These are phyloP conservation scores for Ceratocystis albifundus DNA, from an alignment of 2,329 filamentous ascomycete genomes.

Conservation along the genomic window DNA sequence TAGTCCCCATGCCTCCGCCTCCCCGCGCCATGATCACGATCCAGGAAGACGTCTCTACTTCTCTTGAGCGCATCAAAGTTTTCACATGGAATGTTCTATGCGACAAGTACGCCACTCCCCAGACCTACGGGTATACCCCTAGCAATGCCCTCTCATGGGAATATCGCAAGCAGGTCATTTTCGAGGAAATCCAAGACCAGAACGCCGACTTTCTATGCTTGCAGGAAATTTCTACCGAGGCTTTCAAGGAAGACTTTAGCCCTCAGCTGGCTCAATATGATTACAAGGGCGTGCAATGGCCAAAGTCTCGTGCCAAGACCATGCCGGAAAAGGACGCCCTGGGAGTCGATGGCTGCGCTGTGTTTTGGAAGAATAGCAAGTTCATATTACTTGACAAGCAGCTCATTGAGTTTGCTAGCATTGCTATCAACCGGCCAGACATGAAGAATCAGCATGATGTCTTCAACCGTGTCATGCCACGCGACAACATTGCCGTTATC, in stretches of 20 bases:
- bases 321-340: constrained; percentile 84
- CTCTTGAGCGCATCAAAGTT: constrained; percentile 63
- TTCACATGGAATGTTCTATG: constrained; percentile 94
- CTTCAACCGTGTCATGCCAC: constrained; percentile 96
- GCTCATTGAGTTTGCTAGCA: constrained; percentile 79
- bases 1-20: constrained; percentile 66
- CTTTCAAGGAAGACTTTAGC: constrained; percentile 82
- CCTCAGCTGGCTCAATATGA: constrained; percentile 75
- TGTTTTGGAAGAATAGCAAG: constrained; percentile 93
- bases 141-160: constrained; percentile 75
- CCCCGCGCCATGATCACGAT: constrained; percentile 71
- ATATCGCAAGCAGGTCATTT: constrained; percentile 68
- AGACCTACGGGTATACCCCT: constrained; percentile 83
- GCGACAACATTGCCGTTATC: constrained; percentile 90
- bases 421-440: constrained; percentile 86
- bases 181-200: constrained; percentile 67
- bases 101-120: constrained; percentile 77
- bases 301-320: constrained; percentile 78
- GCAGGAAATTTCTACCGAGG: constrained; percentile 86
- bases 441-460: constrained; percentile 97
- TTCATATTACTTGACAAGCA: constrained; percentile 91
- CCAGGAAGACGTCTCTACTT: constrained; percentile 49
- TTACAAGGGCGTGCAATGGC: constrained; percentile 91
- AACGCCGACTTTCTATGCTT: constrained; percentile 84
- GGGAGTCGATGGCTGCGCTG: constrained; percentile 88